phyloP scores from a whole-genome alignment of 352 stramenopile genomes.

The Lagenidium giganteum region DNA sequence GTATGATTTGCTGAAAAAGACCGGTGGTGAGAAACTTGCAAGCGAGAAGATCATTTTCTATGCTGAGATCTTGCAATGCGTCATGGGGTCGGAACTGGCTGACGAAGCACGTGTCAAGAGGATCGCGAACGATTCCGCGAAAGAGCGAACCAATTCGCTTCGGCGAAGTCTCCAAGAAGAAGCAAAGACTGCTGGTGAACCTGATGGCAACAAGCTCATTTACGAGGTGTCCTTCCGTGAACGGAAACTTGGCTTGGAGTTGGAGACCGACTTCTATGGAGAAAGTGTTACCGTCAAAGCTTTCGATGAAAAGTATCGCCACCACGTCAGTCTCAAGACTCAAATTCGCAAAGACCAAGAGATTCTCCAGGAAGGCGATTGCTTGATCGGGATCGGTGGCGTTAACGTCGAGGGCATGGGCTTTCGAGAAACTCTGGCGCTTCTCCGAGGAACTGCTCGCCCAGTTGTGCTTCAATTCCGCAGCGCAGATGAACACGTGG shows the following conservation, averaged over 20 bases:
- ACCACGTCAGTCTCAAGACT: conserved; percentile 58
- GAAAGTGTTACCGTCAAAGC: conserved; percentile 84
- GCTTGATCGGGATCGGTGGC: conserved; percentile 62
- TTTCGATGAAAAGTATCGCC: conserved; percentile 43
- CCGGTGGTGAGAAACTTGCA: conserved; percentile 54
- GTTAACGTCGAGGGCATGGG: conserved; percentile 82
- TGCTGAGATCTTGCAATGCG: conserved; percentile 79
- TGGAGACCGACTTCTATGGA: conserved; percentile 88
- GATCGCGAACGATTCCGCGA: conserved; percentile 49
- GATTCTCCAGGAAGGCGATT: conserved; percentile 76
- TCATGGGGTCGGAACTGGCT: conserved; percentile 66
- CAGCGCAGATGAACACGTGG: conserved; percentile 64
- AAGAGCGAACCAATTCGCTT: conserved; percentile 64
- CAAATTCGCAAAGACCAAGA: conserved; percentile 43
- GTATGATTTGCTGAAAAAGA: conserved; percentile 79
- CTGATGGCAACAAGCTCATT: conserved; percentile 44
- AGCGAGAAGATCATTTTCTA: conserved; percentile 88
- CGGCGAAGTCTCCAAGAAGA: conserved; percentile 66
- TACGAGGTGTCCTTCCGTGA: conserved; percentile 83
- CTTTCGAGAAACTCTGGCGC: conserved; percentile 78
- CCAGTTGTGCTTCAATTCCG: conserved; percentile 80
- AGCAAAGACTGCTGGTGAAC: conserved; percentile 25
- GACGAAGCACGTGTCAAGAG: conserved; percentile 63
- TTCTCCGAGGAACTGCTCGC: conserved; percentile 66
- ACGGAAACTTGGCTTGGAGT: conserved; percentile 77